Conservation (phyloP, 2,329 filamentous ascomycete genomes). For the Magnaporthales sp. region DNA sequence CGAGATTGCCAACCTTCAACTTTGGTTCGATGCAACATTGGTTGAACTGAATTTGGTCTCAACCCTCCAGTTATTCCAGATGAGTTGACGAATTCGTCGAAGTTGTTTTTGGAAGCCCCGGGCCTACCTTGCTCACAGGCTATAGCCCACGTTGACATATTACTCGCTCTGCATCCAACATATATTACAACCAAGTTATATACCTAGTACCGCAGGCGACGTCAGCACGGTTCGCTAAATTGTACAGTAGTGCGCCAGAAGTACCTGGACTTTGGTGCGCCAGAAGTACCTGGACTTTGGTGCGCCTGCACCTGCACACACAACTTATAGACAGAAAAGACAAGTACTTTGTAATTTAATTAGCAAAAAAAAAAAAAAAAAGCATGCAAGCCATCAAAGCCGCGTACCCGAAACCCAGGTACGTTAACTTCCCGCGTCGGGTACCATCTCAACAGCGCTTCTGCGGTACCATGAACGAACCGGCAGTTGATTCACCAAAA, state of each 20-base stretch:
- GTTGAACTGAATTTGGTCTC: neutral
- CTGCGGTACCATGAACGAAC: neutral
- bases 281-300: neutral
- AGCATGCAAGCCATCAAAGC: neutral
- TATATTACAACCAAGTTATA: neutral
- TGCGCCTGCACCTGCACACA: neutral
- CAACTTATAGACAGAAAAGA: neutral
- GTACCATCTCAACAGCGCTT: neutral
- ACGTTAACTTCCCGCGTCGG: neutral
- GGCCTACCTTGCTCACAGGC: too few species aligned
- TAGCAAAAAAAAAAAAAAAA: neutral
- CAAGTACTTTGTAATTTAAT: neutral
- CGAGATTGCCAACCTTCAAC: neutral
- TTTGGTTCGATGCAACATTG: neutral
- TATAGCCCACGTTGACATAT: too few species aligned
- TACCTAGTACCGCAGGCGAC: neutral
- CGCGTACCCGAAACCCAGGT: neutral
- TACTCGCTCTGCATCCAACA: too few species aligned
- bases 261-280: neutral
- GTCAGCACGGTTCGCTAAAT: neutral
- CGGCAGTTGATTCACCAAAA: neutral
- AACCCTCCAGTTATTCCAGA: neutral
- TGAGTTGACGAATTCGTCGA: neutral
- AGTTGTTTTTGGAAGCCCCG: too few species aligned
- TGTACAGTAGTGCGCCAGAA: too few species aligned